Conservation (phyloP, 768 basidiomycete species). For the Mycena floridula region DNA sequence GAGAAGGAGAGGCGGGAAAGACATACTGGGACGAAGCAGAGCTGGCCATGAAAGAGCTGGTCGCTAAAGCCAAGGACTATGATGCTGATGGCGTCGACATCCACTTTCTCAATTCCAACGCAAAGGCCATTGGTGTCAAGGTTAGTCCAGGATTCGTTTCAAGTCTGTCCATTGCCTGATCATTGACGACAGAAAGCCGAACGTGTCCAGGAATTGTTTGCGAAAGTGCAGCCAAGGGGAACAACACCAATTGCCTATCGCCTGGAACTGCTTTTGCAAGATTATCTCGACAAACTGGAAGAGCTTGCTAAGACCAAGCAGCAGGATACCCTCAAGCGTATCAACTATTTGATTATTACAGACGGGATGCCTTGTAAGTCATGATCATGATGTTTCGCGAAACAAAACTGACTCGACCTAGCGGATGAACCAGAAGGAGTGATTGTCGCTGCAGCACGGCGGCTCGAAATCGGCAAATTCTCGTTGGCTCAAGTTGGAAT, state of each 20-base stretch:
- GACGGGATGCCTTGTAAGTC: constrained; percentile 56
- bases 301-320: constrained; percentile 21
- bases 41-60: constrained; percentile 42
- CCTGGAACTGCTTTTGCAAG: constrained; percentile 25
- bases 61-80: constrained; percentile 40
- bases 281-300: constrained; percentile 21
- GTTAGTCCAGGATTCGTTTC: too few relatives aligned
- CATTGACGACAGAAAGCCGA: constrained; percentile 1
- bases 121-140: too few relatives aligned
- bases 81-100: constrained; percentile 59
- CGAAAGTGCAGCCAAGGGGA: constrained; percentile 1
- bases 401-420: constrained; percentile 14
- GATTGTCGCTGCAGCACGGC: constrained; percentile 39
- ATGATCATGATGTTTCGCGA: background rate
- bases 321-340: constrained; percentile 36
- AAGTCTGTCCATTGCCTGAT: too few relatives aligned
- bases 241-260: constrained; percentile 16
- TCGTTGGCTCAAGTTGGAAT: constrained; percentile 56
- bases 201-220: constrained; percentile 2
- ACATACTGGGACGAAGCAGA: constrained; percentile 50
- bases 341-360: constrained; percentile 57
- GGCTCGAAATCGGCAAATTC: constrained; percentile 45
- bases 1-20: too few relatives aligned
- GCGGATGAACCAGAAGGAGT: constrained; percentile 46
- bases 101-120: constrained; percentile 58